Conservation (phyloP, 805 yeast genomes). For the Kuraishia piskuri region DNA sequence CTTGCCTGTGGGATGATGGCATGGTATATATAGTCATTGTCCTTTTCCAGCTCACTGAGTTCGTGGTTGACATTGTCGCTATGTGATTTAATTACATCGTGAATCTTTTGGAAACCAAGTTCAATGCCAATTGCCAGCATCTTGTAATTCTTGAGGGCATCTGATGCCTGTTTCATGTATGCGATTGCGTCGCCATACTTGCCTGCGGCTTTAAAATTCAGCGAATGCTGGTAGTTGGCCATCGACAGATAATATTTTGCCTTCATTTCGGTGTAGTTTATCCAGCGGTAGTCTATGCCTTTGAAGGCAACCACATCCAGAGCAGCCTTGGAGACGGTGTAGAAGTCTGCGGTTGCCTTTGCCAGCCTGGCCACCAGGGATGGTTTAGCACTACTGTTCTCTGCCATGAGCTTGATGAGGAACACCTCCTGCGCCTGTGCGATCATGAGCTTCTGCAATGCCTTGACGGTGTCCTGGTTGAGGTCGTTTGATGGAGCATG, state of each 20-base stretch:
- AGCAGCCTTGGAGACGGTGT: slow-evolving; percentile 40
- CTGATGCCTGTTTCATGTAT: slow-evolving; percentile 42
- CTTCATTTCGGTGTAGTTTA: slow-evolving; percentile 41
- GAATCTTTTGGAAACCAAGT: slow-evolving; percentile 15
- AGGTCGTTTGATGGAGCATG: slow-evolving; percentile 85
- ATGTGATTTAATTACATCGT: slow-evolving; percentile 21
- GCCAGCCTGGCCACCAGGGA: slow-evolving; percentile 72
- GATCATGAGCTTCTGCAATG: slow-evolving; percentile 56
- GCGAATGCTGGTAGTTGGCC: slow-evolving; percentile 51
- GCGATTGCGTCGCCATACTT: slow-evolving; percentile 78
- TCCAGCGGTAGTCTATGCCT: slow-evolving; percentile 35
- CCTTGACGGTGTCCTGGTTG: slow-evolving; percentile 55
- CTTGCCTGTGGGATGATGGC: slow-evolving; percentile 58
- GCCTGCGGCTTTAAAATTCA: slow-evolving; percentile 40
- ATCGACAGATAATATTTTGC: slow-evolving; percentile 46
- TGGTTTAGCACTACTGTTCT: slow-evolving; percentile 40
- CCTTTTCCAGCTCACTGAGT: slow-evolving; percentile 46
- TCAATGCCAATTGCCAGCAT: slow-evolving; percentile 12
- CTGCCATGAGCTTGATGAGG: slow-evolving; percentile 47
- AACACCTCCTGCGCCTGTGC: slow-evolving; percentile 91
- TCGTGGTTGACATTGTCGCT: slow-evolving; percentile 15
- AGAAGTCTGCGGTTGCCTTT: slow-evolving; percentile 48
- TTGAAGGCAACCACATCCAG: slow-evolving; percentile 26
- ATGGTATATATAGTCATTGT: slow-evolving; percentile 86
- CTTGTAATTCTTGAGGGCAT: slow-evolving; percentile 19